Base-by-base conservation (phyloP, 305 asterid species). In the Solanum hybrid region DNA sequence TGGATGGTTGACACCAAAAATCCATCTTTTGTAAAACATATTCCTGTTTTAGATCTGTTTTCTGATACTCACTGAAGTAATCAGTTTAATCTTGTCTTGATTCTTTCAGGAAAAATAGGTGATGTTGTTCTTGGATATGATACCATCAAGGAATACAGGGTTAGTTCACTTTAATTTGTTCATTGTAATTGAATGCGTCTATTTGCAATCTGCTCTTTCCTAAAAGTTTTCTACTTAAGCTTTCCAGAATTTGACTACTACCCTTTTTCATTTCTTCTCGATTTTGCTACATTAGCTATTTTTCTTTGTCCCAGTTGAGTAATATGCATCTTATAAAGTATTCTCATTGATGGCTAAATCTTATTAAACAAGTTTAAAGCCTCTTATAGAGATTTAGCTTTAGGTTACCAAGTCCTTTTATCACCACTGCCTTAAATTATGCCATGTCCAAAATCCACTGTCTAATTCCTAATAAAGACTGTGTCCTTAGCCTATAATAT, bases 101-200 rank as follows among this genome's bases (percentile, higher is more conserved):
- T 85, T 12, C 46, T 56, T 31, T 42, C 71, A 81, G 87, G 87
- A 7, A 88, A 35, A 56, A 51, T 51, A 56, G 69, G 66, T 89
- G 89, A 27, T 76, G 86, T 88, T 88, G 88, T 88, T 88, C 87
- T 81, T 64, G 88, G 90, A 75, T 88, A 80, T 69, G 90, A 88
- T 20, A 60, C 90, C 5, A 22, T 79, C 34, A 9, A 64, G 3
- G 88, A 88, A 38, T 88, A 88, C 88, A 36, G 6, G 90, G 90
- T 88, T 69, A 79, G 12, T 35, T 37, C 27, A 24, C 75, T 78
- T 46, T 85, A 66, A 8, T 89, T 77, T 34, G 13, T n/a, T 4
- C 26, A 42, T 87, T 87, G 75, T 72, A 0, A 2, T 75, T 87
- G 27, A 16, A 29, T 26, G 71, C 4, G 24, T 40, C 51, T 11